Evolutionary conservation across 192 early-diverging fungal species (phyloP), one percentile per base, ranked within the genome.

Genomic region (Backusella liffmaniae): DNA sequence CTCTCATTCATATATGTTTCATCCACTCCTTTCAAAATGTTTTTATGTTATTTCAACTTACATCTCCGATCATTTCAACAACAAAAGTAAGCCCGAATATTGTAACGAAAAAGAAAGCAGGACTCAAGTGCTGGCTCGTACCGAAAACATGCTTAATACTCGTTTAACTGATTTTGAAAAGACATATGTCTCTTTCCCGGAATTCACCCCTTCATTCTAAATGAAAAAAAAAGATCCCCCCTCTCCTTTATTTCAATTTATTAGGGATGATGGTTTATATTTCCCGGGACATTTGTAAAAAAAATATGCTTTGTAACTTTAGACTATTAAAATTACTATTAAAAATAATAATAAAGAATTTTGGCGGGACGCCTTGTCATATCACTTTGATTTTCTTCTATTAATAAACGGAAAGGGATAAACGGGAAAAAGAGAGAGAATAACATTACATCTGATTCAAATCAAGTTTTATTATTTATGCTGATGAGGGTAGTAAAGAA

Each of bases 161-260:
- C 39, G 26, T 30, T 49, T 72, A 42, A 72, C 70, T 9, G 6
- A 23, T 32, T 72, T 72, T 29, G 70, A 72, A 46, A 72, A 51
- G 13, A 72, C 44, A 9, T 72, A 72, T 13, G 32, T 51, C 12
- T 72, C 70, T 26, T 72, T 72, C 10, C 70, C 70, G 30, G 70
- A 42, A 46, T 72, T 72, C 30, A 44, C 51, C 12, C 39, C 39
- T 23, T 44, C 70, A 46, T 26, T 46, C 21, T 39, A 29, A 70
- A 41, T 18, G 32, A 35, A 41, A 10, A 16, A 44, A 44, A 44
- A 44, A 3, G 16, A 13, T 21, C 46, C 18, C 46, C 5, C 1
- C 30, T 67, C 66, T 8, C 66, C 66, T 67, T 67, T 32, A n/a
- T 35, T 34, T 72, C 1, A 12, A 10, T 29, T 26, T 29, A 26